Percentiles rank a stretch among this genome's conserved stretches.
Conservation (phyloP, 345 rosid species). For the Eucalyptus victrix region DNA sequence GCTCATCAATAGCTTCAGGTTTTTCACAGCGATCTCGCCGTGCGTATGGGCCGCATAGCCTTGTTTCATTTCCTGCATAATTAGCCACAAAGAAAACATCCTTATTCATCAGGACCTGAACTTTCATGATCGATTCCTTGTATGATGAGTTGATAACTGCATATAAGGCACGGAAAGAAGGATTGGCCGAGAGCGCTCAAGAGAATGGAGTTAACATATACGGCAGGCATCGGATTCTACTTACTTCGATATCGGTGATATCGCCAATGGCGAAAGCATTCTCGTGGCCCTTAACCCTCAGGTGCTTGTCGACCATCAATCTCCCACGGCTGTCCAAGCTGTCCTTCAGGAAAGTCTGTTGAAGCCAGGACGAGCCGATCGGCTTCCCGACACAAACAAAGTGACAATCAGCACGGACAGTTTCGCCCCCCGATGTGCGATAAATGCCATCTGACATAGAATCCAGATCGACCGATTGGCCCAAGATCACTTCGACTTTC, state of each 20-base stretch:
- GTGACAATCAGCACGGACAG: slow-evolving; percentile 61
- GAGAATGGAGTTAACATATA: not conserved
- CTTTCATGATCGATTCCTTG: not conserved
- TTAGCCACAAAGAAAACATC: not conserved
- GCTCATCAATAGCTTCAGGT: slow-evolving; percentile 20
- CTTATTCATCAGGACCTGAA: not conserved
- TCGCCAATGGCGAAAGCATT: slow-evolving; percentile 74
- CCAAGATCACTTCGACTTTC: slow-evolving; percentile 62
- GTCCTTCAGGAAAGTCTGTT: slow-evolving; percentile 32
- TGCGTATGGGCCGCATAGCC: slow-evolving; percentile 25
- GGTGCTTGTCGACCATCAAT: slow-evolving; percentile 58
- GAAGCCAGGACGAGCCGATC: slow-evolving; percentile 61
- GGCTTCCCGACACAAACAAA: slow-evolving; percentile 63
- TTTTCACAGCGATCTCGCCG: slow-evolving; percentile 12
- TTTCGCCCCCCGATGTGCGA: slow-evolving; percentile 49
- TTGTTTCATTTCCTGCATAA: slow-evolving; percentile 29
- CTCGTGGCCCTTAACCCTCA: slow-evolving; percentile 37
- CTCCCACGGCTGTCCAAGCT: slow-evolving; percentile 52
- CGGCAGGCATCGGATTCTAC: not conserved
- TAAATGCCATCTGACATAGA: slow-evolving; percentile 31
- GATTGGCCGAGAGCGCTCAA: not conserved
- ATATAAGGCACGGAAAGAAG: not conserved
- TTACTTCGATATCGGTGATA: slow-evolving; percentile 59
- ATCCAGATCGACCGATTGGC: slow-evolving; percentile 52
- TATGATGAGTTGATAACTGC: not conserved